These are phyloP conservation scores for Mortierella sp. DNA, from an alignment of 371 early-diverging fungal species.

Conservation along the genomic window DNA sequence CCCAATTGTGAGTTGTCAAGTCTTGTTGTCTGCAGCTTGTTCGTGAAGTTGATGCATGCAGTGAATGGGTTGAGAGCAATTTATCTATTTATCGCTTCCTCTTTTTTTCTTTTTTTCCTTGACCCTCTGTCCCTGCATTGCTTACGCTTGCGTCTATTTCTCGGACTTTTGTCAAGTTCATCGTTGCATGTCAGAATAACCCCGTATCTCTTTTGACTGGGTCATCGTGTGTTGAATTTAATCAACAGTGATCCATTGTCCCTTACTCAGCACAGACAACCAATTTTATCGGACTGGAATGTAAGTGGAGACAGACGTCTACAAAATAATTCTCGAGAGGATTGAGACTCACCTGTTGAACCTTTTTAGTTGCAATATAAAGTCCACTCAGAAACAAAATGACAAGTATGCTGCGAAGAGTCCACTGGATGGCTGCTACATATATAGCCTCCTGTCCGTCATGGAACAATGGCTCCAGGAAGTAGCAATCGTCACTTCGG, in stretches of 20 bases:
- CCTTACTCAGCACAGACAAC: not conserved
- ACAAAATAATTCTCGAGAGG: not conserved
- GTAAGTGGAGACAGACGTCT: not conserved
- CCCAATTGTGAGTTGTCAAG: too few species aligned
- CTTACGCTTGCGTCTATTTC: not conserved
- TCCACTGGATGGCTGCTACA: conserved; percentile 49
- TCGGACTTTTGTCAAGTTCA: conserved; percentile 5
- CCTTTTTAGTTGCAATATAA: conserved; percentile 16
- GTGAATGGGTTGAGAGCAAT: conserved; percentile 28
- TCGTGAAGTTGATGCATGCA: not conserved
- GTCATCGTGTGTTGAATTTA: not conserved
- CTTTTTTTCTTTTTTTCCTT: conserved; percentile 5
- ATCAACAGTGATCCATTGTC: not conserved
- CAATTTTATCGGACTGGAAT: conserved; percentile 2
- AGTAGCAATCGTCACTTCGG: conserved; percentile 47
- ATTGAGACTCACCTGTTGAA: conserved; percentile 30
- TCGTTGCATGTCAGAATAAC: not conserved
- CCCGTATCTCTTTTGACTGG: not conserved
- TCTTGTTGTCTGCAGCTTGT: not conserved
- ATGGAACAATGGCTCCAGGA: conserved; percentile 44
- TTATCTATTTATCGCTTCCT: conserved; percentile 16
- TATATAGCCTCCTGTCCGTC: conserved; percentile 49
- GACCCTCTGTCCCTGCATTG: not conserved
- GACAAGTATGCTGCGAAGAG: conserved; percentile 33
- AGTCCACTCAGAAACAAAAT: conserved; percentile 26